Evolutionary conservation across 306 rosid genomes (phyloP).

Genomic region (Cajanus cajan): DNA sequence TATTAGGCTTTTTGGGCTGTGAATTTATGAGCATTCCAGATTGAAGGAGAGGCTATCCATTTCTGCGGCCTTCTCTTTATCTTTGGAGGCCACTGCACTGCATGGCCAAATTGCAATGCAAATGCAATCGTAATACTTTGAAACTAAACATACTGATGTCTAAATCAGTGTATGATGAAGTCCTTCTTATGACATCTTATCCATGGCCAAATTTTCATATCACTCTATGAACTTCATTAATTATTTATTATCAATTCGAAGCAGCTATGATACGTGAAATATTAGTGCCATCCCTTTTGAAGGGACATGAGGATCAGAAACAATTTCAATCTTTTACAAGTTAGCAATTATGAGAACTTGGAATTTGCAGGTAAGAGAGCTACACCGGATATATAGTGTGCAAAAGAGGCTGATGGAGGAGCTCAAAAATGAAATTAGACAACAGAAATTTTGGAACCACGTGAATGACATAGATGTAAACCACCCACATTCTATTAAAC

Average conservation of each 20-base stretch:
- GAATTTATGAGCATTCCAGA: background rate
- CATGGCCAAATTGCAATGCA: background rate
- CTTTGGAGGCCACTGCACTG: background rate
- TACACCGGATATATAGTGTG: constrained; percentile 72
- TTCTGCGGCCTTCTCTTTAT: background rate
- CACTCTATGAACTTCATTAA: background rate
- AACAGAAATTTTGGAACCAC: constrained; percentile 38
- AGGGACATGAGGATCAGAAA: background rate
- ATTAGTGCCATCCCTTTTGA: background rate
- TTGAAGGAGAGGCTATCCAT: background rate
- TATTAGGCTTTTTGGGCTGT: background rate
- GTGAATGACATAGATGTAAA: constrained; percentile 36
- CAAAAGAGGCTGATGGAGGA: constrained; percentile 83
- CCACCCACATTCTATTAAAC: constrained; percentile 40
- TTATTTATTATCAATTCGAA: background rate
- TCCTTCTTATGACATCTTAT: background rate
- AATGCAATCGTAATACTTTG: background rate
- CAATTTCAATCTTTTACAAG: constrained; percentile 3
- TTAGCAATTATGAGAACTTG: constrained; percentile 12
- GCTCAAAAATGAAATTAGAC: constrained; percentile 45
- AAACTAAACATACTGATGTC: background rate
- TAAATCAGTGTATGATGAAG: background rate
- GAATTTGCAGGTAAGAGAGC: constrained; percentile 72
- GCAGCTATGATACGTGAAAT: background rate
- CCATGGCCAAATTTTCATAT: background rate